Evolutionary conservation across 495 filamentous ascomycete genomes (phyloP), one percentile per base, ranked within the genome.

Genomic region (Penicilliopsis zonata): DNA sequence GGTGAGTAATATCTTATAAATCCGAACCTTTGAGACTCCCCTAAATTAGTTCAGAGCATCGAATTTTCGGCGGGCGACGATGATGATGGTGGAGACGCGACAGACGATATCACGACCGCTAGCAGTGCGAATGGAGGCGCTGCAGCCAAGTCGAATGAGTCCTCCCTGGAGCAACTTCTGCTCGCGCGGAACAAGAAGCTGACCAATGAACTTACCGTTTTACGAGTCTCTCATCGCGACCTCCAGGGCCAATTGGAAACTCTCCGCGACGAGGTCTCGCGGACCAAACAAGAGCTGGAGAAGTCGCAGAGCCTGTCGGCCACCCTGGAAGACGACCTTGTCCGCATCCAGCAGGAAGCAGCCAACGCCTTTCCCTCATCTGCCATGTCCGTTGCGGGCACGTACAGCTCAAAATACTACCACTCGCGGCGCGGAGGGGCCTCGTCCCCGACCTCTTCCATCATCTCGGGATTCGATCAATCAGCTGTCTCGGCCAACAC

Each of bases 171-270:
- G 48, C 84, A 95, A 50, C 73, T 98, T 12, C 64, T 98, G 6
- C 66, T 96, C 24, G 80, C 86, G 8, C 74, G 90, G 27, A 98
- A 98, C 53, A 96, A 94, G 61, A 96, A 94, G 57, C 69, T 98
- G 23, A 79, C 76, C 41, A 86, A 90, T 45, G 90, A 98, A 44
- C 70, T 99, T 41, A 94, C 90, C 3, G 73, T 95, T 30, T 63
- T 96, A 18, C 74, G 92, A 18, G 85, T 96, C 4, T 95, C 92
- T 1, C 87, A 94, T 49, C 86, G 94, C 41, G 87, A 95, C 42
- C 69, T 96, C 5, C 84, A 92, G 44, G 67, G 54, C 30, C 78
- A 85, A 36, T 69, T 99, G 1, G 76, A 86, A 44, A 71, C 67
- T 9, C 66, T 96, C 10, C 82, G 90, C 41, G 76, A 83, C 38